A percentile compares a stretch with the other conserved stretches of the same genome.
Evolutionary conservation across 805 yeast genomes (phyloP).

Genomic region (Diddensiella transvaalensis): DNA sequence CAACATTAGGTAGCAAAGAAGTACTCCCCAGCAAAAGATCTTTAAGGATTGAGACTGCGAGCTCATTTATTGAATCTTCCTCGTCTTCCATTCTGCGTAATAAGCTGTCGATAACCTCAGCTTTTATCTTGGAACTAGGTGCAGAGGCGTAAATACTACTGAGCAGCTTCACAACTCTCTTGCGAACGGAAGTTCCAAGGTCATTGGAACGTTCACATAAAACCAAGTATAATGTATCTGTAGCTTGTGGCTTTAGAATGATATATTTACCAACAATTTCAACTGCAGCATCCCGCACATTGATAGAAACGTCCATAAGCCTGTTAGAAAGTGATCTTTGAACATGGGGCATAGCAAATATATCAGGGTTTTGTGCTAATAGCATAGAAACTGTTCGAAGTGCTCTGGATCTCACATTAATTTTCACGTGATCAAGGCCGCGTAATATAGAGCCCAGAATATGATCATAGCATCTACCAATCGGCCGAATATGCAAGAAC

Average conservation of each 20-base stretch:
- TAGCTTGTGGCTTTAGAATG: conserved; percentile 41
- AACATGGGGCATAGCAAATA: conserved; percentile 50
- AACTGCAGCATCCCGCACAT: conserved; percentile 72
- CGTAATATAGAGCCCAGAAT: conserved; percentile 49
- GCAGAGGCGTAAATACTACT: conserved; percentile 13
- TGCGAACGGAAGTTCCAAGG: conserved; percentile 61
- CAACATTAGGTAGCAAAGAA: neutral
- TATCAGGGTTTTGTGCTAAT: conserved; percentile 48
- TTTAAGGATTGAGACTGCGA: conserved; percentile 4
- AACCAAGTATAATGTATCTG: conserved; percentile 47
- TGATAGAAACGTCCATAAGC: conserved; percentile 59
- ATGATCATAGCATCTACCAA: conserved; percentile 42
- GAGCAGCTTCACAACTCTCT: conserved; percentile 50
- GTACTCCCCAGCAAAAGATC: conserved; percentile 5
- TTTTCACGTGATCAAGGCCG: conserved; percentile 46
- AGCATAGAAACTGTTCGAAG: conserved; percentile 58
- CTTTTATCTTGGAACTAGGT: conserved; percentile 28
- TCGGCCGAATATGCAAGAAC: conserved; percentile 19
- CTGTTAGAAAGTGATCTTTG: conserved; percentile 49
- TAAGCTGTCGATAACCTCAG: conserved; percentile 48
- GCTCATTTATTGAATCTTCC: conserved; percentile 49
- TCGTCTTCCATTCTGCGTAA: conserved; percentile 63
- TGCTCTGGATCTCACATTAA: conserved; percentile 58
- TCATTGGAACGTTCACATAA: conserved; percentile 52
- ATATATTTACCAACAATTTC: conserved; percentile 57